Evolutionary conservation across 1,284 basidiomycete genomes (phyloP).

Genomic region (Puccinia sorghi): DNA sequence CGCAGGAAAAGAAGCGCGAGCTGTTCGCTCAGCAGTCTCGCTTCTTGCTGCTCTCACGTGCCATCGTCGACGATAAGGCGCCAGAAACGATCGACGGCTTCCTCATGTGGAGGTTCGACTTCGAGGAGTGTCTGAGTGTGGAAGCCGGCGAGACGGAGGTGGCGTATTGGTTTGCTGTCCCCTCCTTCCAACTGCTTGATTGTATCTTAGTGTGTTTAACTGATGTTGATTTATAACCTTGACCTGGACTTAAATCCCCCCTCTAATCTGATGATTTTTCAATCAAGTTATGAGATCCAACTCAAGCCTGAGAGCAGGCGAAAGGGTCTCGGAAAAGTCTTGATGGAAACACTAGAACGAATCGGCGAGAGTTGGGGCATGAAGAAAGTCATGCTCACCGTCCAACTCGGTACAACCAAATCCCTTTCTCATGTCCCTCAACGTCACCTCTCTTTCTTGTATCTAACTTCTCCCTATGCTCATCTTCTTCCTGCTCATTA

Average conservation of each 20-base stretch:
- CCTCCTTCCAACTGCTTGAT: neutral
- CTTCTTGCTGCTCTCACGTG: conserved; percentile 61
- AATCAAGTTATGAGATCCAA: conserved; percentile 71
- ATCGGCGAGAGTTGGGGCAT: conserved; percentile 65
- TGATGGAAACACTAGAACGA: conserved; percentile 63
- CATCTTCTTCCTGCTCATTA: no score
- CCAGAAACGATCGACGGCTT: conserved; percentile 60
- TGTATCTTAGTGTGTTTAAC: no score
- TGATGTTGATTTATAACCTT: no score
- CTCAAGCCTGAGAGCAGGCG: conserved; percentile 62
- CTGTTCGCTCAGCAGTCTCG: conserved; percentile 67
- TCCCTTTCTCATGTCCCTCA: no score
- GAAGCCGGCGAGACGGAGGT: conserved; percentile 62
- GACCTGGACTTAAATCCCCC: no score
- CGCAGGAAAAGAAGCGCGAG: conserved; percentile 64
- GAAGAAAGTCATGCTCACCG: conserved; percentile 72
- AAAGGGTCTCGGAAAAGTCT: conserved; percentile 65
- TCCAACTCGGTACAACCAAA: conserved; percentile 68
- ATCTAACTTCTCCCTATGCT: neutral
- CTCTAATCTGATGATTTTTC: no score
- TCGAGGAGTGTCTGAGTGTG: conserved; percentile 60
- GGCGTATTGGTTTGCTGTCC: conserved; percentile 66
- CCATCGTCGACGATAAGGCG: conserved; percentile 48
- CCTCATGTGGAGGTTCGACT: conserved; percentile 70
- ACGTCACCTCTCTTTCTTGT: neutral